A percentile compares a stretch with the other conserved stretches of the same genome.
phyloP scores from a whole-genome alignment of 169 alveolate genomes.

The Plasmodium knowlesi region DNA sequence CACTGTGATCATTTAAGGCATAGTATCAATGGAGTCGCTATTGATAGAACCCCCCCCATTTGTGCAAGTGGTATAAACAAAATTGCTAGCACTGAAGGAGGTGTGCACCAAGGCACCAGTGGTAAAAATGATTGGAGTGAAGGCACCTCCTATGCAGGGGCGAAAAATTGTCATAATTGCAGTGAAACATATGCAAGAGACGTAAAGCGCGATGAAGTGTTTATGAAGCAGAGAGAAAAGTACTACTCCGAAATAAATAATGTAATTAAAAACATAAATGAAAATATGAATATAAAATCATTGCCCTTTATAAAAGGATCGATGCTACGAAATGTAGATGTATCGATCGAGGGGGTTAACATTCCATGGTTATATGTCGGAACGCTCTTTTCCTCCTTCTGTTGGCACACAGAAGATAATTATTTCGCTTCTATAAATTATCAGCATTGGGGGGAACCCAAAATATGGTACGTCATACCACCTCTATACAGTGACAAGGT shows the following conservation, averaged over 20 bases:
- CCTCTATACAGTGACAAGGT: conserved; percentile 87
- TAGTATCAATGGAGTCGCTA: background rate
- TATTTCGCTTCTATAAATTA: conserved; percentile 93
- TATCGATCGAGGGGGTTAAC: conserved; percentile 93
- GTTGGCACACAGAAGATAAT: conserved; percentile 97
- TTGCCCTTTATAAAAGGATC: conserved; percentile 85
- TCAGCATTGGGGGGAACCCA: conserved; percentile 95
- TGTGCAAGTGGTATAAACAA: background rate
- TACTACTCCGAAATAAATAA: conserved; percentile 44
- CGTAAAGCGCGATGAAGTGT: background rate
- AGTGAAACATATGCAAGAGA: background rate
- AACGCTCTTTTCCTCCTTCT: conserved; percentile 92
- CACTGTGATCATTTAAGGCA: background rate
- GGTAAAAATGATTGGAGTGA: background rate
- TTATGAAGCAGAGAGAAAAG: conserved; percentile 21
- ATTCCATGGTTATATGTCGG: conserved; percentile 95
- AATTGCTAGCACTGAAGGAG: background rate
- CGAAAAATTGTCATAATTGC: background rate
- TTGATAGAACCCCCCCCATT: background rate
- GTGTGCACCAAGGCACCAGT: background rate
- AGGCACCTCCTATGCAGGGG: background rate
- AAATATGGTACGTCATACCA: conserved; percentile 95
- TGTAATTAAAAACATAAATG: conserved; percentile 80
- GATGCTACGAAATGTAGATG: conserved; percentile 81
- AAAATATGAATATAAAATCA: conserved; percentile 79